Percentiles rank a stretch among this genome's conserved stretches.
Evolutionary conservation across 1,284 basidiomycete species (phyloP).

Genomic region (Ganoderma multipileum): DNA sequence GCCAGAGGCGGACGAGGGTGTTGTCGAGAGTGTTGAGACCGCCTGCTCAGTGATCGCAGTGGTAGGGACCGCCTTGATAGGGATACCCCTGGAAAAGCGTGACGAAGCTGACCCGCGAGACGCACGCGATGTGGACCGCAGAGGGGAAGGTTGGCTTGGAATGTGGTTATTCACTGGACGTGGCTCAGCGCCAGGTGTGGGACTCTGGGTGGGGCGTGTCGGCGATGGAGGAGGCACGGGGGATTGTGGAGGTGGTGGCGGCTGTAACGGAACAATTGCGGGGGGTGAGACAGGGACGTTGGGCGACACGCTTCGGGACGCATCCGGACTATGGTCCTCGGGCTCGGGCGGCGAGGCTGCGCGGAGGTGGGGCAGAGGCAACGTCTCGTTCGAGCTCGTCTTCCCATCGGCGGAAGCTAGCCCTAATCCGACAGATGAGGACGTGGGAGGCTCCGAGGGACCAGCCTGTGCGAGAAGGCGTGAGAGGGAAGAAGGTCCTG

Average conservation of each 20-base stretch:
- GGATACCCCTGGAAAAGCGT: conserved; percentile 63
- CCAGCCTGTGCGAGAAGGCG: conserved; percentile 74
- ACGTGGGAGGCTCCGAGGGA: conserved; percentile 21
- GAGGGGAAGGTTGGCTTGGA: conserved; percentile 51
- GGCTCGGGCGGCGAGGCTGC: conserved; percentile 15
- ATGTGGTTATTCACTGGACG: conserved; percentile 30
- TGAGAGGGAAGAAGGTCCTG: conserved; percentile 77
- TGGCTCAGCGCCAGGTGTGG: conserved; percentile 42
- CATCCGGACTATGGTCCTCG: conserved; percentile 17
- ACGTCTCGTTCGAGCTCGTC: conserved; percentile 44
- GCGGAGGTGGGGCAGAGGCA: conserved; percentile 24
- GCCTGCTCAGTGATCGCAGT: conserved; percentile 68
- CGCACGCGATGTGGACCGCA: conserved; percentile 71
- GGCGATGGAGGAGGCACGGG: conserved; percentile 32
- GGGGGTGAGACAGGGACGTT: conserved; percentile 17
- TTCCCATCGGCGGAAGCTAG: conserved; percentile 2
- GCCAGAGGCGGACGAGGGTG: conserved; percentile 22
- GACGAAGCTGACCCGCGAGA: conserved; percentile 72
- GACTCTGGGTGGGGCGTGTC: conserved; percentile 14
- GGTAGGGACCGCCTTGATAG: conserved; percentile 70
- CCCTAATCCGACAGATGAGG: conserved; percentile 35
- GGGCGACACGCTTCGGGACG: conserved; percentile 21
- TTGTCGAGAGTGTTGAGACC: conserved; percentile 41
- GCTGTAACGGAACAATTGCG: conserved; percentile 6
- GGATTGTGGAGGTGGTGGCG: conserved; percentile 29